A percentile compares a stretch with the other conserved stretches of the same genome.
Evolutionary conservation across 305 asterid genomes (phyloP).

Genomic region (Fraxinus nigra): DNA sequence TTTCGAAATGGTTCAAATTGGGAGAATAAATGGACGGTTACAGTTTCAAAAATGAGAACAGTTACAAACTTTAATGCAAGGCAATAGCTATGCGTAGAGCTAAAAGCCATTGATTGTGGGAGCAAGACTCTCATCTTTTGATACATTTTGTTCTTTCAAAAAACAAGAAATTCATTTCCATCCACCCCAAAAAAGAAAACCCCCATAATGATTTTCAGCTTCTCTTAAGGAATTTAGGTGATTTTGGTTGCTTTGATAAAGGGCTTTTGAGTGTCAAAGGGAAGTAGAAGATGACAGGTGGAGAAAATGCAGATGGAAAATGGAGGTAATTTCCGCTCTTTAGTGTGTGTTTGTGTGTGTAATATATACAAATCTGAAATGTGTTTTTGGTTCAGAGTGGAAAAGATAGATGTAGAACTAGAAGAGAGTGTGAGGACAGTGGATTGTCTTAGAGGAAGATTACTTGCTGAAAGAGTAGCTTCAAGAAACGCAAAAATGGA

Average conservation of each 20-base stretch:
- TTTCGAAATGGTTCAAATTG: not conserved
- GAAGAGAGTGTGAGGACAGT: constrained; percentile 54
- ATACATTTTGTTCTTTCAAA: not conserved
- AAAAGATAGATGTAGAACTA: constrained; percentile 33
- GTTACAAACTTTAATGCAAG: not conserved
- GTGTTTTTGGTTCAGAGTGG: constrained; percentile 17
- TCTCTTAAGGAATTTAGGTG: not conserved
- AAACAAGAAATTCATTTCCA: not conserved
- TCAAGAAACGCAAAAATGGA: constrained; percentile 62
- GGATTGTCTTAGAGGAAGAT: constrained; percentile 75
- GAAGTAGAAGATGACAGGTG: constrained; percentile 22
- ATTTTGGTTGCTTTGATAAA: constrained; percentile 3
- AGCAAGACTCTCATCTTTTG: not conserved
- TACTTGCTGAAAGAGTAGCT: constrained; percentile 72
- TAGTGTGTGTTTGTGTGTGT: not conserved
- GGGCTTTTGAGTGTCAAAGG: not conserved
- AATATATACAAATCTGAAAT: not conserved
- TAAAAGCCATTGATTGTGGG: not conserved
- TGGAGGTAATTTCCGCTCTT: constrained; percentile 21
- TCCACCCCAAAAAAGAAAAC: not conserved
- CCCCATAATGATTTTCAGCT: not conserved
- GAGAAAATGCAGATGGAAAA: constrained; percentile 31
- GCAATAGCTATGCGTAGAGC: not conserved
- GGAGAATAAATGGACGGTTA: not conserved
- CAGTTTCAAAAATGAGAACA: not conserved